Evolutionary conservation across 2,329 filamentous ascomycete genomes (phyloP), one percentile per base, ranked within the genome.

Genomic region (Daldinia sp.): DNA sequence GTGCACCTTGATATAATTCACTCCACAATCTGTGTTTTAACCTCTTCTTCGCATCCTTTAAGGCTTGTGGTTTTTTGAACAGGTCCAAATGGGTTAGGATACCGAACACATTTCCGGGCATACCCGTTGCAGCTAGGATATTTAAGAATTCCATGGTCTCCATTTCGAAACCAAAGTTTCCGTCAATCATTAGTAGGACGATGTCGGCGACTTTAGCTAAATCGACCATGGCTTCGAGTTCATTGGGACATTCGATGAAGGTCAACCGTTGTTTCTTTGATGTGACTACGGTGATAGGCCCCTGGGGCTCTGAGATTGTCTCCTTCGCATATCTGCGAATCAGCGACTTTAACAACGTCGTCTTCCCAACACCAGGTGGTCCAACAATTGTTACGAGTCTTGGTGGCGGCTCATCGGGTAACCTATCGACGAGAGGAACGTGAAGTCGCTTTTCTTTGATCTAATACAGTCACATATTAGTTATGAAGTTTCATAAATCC

Each of bases 101-200:
- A 59, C 96, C 96, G 78, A 99, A 98, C 41, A 99, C 94, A 75
- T 99, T 99, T 72, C 96, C 95, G 0, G 97, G 96, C 95, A 99
- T 98, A 80, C 96, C 96, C 33, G 93, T 97, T 2, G 93, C 89
- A n/a, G 93, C 92, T 57, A 99, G 85, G 18, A 98, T 90, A 75
- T 98, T 98, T 77, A 99, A 84, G 69, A 99, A 99, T 81, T 99
- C 96, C 96, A 99, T 99, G 0, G 96, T 99, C 86, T 99, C 96
- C 96, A 99, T 99, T 82, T 99, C 96, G 78, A 99, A 99, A 13
- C 96, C 97, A 77, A 92, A 99, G 82, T 98, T 98, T 63, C 96
- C 97, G 78, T 99, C 96, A 74, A 99, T 99, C 93, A 99, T 96
- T 63, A 99, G 87, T 56, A 99, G 86, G 5, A 98, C 93, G 75